Evolutionary conservation across 257 asterid species (phyloP).

Genomic region (Solanum habrochaites): DNA sequence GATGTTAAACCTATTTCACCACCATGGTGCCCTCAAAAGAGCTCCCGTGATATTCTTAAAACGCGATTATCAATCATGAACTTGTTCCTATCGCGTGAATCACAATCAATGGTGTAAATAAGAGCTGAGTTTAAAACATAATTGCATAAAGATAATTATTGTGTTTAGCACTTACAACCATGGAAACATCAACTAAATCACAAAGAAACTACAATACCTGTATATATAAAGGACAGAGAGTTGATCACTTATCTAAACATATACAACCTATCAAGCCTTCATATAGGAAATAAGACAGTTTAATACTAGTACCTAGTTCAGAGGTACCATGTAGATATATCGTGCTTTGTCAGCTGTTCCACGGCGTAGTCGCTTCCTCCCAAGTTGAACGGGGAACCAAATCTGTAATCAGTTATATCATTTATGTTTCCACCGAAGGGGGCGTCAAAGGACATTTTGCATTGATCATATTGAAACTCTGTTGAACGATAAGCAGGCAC

Average conservation of each 20-base stretch:
- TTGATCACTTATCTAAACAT: neutral
- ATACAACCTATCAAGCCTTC: neutral
- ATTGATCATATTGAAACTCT: neutral
- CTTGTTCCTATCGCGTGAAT: neutral
- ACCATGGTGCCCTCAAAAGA: neutral
- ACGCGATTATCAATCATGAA: neutral
- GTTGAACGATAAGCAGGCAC: neutral
- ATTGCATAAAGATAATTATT: neutral
- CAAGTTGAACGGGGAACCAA: conserved; percentile 5
- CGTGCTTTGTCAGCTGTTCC: conserved; percentile 4
- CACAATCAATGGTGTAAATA: neutral
- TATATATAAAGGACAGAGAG: neutral
- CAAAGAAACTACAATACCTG: neutral
- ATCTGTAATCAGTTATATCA: neutral
- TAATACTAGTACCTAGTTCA: neutral
- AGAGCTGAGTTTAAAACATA: neutral
- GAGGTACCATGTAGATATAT: conserved; percentile 7
- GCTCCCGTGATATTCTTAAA: neutral
- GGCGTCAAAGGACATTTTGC: neutral
- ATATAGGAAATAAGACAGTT: neutral
- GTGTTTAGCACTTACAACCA: neutral
- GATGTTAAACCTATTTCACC: neutral
- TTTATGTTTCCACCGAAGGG: neutral
- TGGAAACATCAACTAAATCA: neutral
- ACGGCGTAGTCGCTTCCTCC: neutral